Conservation (phyloP, 768 basidiomycete genomes). For the Pulveroboletus ravenelii region DNA sequence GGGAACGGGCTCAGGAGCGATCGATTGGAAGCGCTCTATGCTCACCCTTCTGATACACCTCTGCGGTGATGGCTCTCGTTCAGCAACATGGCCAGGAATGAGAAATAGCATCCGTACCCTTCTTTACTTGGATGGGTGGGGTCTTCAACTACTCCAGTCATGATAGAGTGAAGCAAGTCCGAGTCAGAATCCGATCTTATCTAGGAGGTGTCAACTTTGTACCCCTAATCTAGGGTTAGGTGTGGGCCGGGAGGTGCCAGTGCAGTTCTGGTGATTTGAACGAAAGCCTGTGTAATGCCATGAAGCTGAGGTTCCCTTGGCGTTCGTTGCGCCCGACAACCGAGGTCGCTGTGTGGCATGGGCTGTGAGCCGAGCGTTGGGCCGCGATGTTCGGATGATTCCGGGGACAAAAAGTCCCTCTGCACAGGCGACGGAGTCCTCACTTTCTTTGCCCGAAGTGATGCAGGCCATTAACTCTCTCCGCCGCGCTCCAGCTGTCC, state of each 20-base stretch:
- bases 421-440: not conserved
- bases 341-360: not conserved
- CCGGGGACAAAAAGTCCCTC: conserved; percentile 5
- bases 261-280: too few species aligned
- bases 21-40: not conserved
- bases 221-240: conserved; percentile 21
- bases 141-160: conserved; percentile 9
- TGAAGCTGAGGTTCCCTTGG: too few species aligned
- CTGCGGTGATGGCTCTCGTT: conserved; percentile 2
- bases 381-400: conserved; percentile 8
- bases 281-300: too few species aligned
- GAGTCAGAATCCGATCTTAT: conserved; percentile 22
- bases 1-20: not conserved
- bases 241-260: too few species aligned
- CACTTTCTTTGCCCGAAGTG: not conserved
- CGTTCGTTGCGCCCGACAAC: not conserved
- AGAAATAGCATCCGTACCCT: conserved; percentile 7
- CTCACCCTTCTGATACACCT: conserved; percentile 10
- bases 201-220: not conserved
- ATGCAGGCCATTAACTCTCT: conserved; percentile 44
- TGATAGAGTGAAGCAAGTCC: not conserved
- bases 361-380: conserved; percentile 3
- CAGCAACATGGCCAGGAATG: not conserved
- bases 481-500: conserved; percentile 45
- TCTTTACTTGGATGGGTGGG: not conserved